Conservation (phyloP, 345 rosid genomes). For the Citrus hindsii region DNA sequence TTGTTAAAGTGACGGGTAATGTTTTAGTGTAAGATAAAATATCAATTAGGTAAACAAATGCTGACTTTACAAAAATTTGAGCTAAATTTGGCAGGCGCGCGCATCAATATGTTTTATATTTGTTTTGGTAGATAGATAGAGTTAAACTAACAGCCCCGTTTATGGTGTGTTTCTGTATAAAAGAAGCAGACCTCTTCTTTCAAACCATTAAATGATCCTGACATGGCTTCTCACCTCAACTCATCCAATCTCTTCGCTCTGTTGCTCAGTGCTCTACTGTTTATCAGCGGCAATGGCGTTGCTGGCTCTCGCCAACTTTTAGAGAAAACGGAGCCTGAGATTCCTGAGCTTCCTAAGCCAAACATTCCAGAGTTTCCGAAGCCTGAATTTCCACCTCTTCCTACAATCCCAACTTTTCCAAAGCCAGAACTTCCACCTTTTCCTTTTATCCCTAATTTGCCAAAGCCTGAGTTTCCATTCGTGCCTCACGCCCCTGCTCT, state of each 20-base stretch:
- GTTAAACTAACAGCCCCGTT: not conserved
- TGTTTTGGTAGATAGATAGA: not conserved
- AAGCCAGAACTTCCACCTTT: conserved; percentile 3
- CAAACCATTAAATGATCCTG: not conserved
- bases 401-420: conserved; percentile 11
- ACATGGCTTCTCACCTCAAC: conserved; percentile 13
- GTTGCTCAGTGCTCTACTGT: conserved; percentile 1
- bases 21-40: not conserved
- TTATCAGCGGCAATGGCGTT: not conserved
- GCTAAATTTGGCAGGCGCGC: not conserved
- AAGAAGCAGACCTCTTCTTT: not conserved
- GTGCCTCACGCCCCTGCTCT: not conserved
- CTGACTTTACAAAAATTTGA: not conserved
- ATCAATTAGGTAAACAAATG: not conserved
- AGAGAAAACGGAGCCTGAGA: conserved; percentile 1
- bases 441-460: not conserved
- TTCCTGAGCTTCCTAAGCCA: conserved; percentile 14
- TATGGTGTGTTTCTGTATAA: not conserved
- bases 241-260: not conserved
- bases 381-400: not conserved
- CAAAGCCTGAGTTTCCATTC: not conserved
- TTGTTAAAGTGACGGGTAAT: not conserved
- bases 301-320: conserved; percentile 18
- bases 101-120: not conserved
- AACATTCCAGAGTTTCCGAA: conserved; percentile 12